Evolutionary conservation across 2,329 filamentous ascomycete species (phyloP).

Genomic region (Sclerotinia sclerotiorum): DNA sequence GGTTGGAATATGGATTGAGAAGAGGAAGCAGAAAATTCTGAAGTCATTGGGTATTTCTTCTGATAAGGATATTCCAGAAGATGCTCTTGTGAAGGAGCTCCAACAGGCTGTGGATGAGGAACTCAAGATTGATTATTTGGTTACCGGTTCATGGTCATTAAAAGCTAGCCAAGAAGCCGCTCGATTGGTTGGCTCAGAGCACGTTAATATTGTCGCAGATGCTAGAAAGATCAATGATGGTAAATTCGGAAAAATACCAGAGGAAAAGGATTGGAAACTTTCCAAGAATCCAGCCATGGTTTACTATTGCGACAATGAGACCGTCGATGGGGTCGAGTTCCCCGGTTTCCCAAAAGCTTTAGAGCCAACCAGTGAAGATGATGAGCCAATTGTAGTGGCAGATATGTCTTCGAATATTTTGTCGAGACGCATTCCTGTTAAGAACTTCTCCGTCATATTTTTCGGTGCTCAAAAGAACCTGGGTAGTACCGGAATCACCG

Average conservation of each 20-base stretch:
- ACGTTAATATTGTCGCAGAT: constrained; percentile 79
- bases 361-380: constrained; percentile 56
- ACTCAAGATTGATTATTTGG: constrained; percentile 80
- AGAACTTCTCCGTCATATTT: constrained; percentile 81
- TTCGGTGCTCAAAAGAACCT: constrained; percentile 96
- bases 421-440: constrained; percentile 71
- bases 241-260: constrained; percentile 83
- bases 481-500: constrained; percentile 80
- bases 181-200: constrained; percentile 71
- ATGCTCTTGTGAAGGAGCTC: constrained; percentile 57
- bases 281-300: constrained; percentile 69
- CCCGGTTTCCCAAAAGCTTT: constrained; percentile 68
- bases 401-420: constrained; percentile 97
- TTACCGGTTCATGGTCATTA: constrained; percentile 87
- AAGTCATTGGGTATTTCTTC: constrained; percentile 50
- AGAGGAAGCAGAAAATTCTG: constrained; percentile 60
- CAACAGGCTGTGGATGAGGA: constrained; percentile 65
- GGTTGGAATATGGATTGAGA: constrained; percentile 77
- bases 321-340: constrained; percentile 90
- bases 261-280: constrained; percentile 73
- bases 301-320: constrained; percentile 90
- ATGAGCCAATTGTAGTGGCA: constrained; percentile 75
- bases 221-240: constrained; percentile 64
- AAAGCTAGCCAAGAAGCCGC: constrained; percentile 85
- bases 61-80: constrained; percentile 52